These are phyloP conservation scores for Rhizophora apiculata DNA, from an alignment of 345 rosid species.

Conservation along the genomic window DNA sequence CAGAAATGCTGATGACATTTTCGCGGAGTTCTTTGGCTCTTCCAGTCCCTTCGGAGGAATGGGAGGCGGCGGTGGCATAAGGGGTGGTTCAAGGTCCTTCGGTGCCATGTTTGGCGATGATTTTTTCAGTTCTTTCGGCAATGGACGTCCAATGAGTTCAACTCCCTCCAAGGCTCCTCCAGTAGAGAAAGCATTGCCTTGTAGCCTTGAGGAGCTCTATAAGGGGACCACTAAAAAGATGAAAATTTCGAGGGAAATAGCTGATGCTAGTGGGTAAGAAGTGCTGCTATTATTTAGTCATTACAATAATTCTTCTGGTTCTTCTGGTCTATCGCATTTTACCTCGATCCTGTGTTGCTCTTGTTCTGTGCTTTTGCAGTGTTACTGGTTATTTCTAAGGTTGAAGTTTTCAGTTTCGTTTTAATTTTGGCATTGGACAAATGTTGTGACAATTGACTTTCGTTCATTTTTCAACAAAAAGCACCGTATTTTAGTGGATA, in stretches of 20 bases:
- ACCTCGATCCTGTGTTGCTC: too few species aligned
- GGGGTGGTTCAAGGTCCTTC: constrained; percentile 45
- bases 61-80: constrained; percentile 42
- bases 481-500: too few species aligned
- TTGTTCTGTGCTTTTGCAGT: too few species aligned
- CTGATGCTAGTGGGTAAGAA: constrained; percentile 65
- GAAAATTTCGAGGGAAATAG: constrained; percentile 80
- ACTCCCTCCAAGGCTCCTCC: constrained; percentile 53
- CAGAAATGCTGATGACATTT: constrained; percentile 68
- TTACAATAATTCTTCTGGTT: background rate
- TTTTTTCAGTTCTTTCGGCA: constrained; percentile 49
- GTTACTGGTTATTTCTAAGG: too few species aligned
- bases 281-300: background rate
- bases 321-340: too few species aligned
- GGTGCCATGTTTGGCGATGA: constrained; percentile 68
- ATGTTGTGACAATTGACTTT: too few species aligned
- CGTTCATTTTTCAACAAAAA: too few species aligned
- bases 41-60: constrained; percentile 54
- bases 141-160: constrained; percentile 42
- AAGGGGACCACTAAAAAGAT: constrained; percentile 74
- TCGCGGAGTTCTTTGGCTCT: constrained; percentile 65
- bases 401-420: too few species aligned
- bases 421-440: too few species aligned
- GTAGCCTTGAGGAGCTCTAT: constrained; percentile 72
- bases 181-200: constrained; percentile 53